phyloP scores from a whole-genome alignment of 441 rosid genomes.

The Adansonia rubrostipa region DNA sequence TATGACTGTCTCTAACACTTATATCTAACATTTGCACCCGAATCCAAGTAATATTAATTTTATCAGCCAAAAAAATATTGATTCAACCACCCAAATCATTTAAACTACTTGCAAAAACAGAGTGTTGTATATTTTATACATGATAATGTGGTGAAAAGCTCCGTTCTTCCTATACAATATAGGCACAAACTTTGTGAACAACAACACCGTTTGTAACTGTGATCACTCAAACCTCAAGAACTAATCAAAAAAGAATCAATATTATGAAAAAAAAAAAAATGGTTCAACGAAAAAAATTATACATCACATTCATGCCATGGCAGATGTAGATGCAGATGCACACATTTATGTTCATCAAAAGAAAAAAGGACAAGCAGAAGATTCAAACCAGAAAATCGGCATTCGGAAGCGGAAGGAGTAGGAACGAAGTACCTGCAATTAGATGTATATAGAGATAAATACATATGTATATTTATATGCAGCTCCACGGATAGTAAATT shows the following conservation, averaged over 20 bases:
- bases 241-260: slow-evolving; percentile 10
- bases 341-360: slow-evolving; percentile 4
- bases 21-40: no score
- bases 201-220: not conserved
- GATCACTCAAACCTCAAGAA: not conserved
- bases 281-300: slow-evolving; percentile 5
- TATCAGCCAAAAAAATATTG: not conserved
- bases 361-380: not conserved
- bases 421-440: slow-evolving; percentile 13
- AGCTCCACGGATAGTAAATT: not conserved
- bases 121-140: not conserved
- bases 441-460: not conserved
- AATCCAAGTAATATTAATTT: no score
- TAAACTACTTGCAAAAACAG: not conserved
- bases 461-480: not conserved
- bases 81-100: slow-evolving; percentile 9
- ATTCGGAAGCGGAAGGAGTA: not conserved
- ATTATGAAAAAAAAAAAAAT: not conserved
- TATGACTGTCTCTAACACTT: no score
- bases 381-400: slow-evolving; percentile 1
- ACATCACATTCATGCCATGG: not conserved
- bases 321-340: not conserved
- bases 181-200: not conserved
- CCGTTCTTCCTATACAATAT: not conserved
- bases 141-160: not conserved